Percentiles rank a stretch among this genome's conserved stretches.
These are phyloP conservation scores for Arachnomyces sp. DNA, from an alignment of 2,329 filamentous ascomycete species.

Conservation along the genomic window DNA sequence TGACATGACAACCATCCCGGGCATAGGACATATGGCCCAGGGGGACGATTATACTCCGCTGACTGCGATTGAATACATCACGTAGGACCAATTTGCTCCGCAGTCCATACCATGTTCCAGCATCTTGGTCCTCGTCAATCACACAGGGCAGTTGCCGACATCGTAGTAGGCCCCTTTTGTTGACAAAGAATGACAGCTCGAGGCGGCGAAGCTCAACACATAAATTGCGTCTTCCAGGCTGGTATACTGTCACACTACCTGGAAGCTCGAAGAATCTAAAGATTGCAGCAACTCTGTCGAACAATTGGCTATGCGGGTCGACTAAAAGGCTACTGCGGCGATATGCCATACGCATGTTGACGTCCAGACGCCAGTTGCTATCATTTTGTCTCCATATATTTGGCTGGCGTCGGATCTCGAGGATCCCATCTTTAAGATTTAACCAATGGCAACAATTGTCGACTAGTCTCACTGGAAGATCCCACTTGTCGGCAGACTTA, in stretches of 20 bases:
- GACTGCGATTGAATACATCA: slow-evolving; percentile 30
- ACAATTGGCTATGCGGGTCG: slow-evolving; percentile 40
- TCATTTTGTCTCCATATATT: slow-evolving; percentile 32
- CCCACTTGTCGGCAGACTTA: slow-evolving; percentile 16
- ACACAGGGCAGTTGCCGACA: slow-evolving; percentile 44
- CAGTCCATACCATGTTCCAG: slow-evolving; percentile 53
- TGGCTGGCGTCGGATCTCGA: slow-evolving; percentile 46
- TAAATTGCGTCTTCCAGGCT: slow-evolving; percentile 30
- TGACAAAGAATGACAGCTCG: slow-evolving; percentile 48
- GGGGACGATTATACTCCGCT: slow-evolving; percentile 48
- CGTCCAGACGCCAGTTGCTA: slow-evolving; percentile 35
- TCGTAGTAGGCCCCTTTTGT: slow-evolving; percentile 32
- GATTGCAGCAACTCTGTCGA: slow-evolving; percentile 31
- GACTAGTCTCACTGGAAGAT: slow-evolving; percentile 46
- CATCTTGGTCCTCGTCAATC: slow-evolving; percentile 51
- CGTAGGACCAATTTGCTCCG: slow-evolving; percentile 50
- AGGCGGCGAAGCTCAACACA: slow-evolving; percentile 45
- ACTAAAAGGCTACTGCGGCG: slow-evolving; percentile 33
- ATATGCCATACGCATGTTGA: slow-evolving; percentile 17
- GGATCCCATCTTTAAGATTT: slow-evolving; percentile 33
- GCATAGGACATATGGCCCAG: slow-evolving; percentile 30
- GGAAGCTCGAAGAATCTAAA: slow-evolving; percentile 45
- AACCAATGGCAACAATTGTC: slow-evolving; percentile 54
- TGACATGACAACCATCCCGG: slow-evolving; percentile 35
- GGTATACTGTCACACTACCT: slow-evolving; percentile 38